These are phyloP conservation scores for Eimeria tenella DNA, from an alignment of 169 alveolate genomes.

Conservation along the genomic window DNA sequence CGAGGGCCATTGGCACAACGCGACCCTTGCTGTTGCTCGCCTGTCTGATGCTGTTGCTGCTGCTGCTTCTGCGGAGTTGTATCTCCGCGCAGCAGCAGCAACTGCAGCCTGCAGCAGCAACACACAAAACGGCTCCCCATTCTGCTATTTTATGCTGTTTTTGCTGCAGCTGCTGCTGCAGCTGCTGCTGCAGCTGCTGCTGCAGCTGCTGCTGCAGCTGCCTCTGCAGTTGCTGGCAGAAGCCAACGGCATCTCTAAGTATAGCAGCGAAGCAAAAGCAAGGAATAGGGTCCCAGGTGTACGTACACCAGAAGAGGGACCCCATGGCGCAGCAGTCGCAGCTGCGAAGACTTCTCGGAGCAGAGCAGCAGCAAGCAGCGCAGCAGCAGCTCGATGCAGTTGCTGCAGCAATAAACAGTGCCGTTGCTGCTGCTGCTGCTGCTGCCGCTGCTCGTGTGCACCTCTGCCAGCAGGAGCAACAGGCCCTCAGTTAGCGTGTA, in stretches of 20 bases:
- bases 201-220: background rate
- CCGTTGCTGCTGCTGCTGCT: conserved; percentile 12
- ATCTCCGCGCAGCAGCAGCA: background rate
- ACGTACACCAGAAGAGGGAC: conserved; percentile 6
- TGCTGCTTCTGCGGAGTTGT: background rate
- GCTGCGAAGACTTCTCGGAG: background rate
- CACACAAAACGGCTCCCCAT: background rate
- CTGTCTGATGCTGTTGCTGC: background rate
- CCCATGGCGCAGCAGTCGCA: conserved; percentile 15
- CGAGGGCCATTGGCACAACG: background rate
- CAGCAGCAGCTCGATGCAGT: conserved; percentile 6
- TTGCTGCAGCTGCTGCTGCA: background rate
- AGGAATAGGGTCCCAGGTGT: background rate
- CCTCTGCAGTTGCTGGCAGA: background rate
- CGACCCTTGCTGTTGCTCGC: background rate
- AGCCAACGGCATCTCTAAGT: too few species aligned
- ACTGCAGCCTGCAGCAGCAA: background rate
- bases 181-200: background rate
- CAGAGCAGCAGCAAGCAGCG: conserved; percentile 34
- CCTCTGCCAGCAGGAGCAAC: background rate
- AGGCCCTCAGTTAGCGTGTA: background rate
- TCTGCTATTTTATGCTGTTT: background rate
- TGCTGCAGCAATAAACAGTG: background rate
- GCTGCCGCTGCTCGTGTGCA: background rate
- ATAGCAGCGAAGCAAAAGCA: background rate